Evolutionary conservation across 2,329 filamentous ascomycete species (phyloP).

Genomic region (Fusarium abutilonis): DNA sequence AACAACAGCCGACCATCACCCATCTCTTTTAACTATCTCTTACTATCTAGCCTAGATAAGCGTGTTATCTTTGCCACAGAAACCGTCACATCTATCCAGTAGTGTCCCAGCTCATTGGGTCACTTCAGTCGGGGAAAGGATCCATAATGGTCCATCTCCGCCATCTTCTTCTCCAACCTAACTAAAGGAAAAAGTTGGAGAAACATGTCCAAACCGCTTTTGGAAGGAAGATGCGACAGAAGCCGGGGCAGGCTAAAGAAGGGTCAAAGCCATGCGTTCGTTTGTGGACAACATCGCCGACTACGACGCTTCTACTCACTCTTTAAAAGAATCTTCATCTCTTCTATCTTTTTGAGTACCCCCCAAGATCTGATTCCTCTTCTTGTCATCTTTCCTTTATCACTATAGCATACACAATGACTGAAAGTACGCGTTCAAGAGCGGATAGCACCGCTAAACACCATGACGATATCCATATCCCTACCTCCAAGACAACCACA

Average conservation of each 20-base stretch:
- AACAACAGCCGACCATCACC: not conserved
- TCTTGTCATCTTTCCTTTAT: not conserved
- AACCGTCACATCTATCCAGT: not conserved
- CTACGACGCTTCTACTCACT: not conserved
- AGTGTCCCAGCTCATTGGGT: not conserved
- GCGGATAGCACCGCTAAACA: slow-evolving; percentile 21
- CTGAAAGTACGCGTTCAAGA: slow-evolving; percentile 15
- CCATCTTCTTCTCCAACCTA: slow-evolving; percentile 11
- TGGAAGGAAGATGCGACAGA: slow-evolving; percentile 34
- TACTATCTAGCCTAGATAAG: not conserved
- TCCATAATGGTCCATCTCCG: slow-evolving; percentile 14
- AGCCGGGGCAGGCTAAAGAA: slow-evolving; percentile 12
- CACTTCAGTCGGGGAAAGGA: slow-evolving; percentile 20
- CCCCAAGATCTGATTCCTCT: too few relatives aligned
- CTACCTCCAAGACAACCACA: slow-evolving; percentile 11
- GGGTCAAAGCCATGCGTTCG: slow-evolving; percentile 8
- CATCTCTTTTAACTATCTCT: not conserved
- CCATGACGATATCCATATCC: slow-evolving; percentile 3
- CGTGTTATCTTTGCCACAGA: not conserved
- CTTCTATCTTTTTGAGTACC: not conserved
- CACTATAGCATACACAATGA: slow-evolving; percentile 5
- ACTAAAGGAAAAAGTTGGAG: slow-evolving; percentile 8
- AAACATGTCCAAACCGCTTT: slow-evolving; percentile 22
- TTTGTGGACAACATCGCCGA: not conserved
- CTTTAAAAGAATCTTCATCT: slow-evolving; percentile 1